Percentiles rank a stretch among this genome's conserved stretches.
phyloP scores from a whole-genome alignment of 257 asterid species.

The Gardenia jasminoides region DNA sequence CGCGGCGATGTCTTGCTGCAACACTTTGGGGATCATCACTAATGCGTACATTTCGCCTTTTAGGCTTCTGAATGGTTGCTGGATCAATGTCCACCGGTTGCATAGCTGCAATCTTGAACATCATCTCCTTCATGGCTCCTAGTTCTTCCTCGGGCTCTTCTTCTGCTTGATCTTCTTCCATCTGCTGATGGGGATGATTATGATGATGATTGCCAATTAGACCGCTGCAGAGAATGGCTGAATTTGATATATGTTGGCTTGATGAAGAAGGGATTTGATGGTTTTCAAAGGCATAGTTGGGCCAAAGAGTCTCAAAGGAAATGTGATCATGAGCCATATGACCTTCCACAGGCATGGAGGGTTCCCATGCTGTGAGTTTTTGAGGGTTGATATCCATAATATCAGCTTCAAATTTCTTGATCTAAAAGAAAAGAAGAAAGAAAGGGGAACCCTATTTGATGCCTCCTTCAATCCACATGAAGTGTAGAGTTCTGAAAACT shows the following conservation, averaged over 20 bases:
- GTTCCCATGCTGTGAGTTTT: constrained; percentile 38
- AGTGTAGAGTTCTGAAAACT: constrained; percentile 1
- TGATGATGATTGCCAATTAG: constrained; percentile 3
- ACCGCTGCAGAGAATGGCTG: constrained; percentile 1
- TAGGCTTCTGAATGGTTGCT: constrained; percentile 58
- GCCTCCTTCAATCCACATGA: constrained; percentile 14
- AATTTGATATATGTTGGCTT: constrained; percentile 11
- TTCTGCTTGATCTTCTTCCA: constrained; percentile 10
- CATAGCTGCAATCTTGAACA: constrained; percentile 93
- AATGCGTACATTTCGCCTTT: constrained; percentile 69
- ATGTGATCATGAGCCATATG: constrained; percentile 16
- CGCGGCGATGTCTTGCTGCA: constrained; percentile 88
- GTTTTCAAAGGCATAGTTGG: constrained; percentile 25
- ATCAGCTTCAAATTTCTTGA: background rate
- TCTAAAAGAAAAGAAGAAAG: background rate
- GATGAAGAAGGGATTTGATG: constrained; percentile 23
- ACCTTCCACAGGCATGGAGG: constrained; percentile 32
- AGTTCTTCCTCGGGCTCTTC: constrained; percentile 54
- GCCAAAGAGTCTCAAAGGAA: constrained; percentile 41
- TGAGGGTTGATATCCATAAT: constrained; percentile 47
- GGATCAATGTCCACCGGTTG: constrained; percentile 93
- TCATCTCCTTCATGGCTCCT: constrained; percentile 87
- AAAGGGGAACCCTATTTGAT: background rate
- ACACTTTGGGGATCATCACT: constrained; percentile 94
- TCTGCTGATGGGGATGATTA: background rate